Evolutionary conservation across 305 asterid genomes (phyloP).

Genomic region (Solanum hybrid): DNA sequence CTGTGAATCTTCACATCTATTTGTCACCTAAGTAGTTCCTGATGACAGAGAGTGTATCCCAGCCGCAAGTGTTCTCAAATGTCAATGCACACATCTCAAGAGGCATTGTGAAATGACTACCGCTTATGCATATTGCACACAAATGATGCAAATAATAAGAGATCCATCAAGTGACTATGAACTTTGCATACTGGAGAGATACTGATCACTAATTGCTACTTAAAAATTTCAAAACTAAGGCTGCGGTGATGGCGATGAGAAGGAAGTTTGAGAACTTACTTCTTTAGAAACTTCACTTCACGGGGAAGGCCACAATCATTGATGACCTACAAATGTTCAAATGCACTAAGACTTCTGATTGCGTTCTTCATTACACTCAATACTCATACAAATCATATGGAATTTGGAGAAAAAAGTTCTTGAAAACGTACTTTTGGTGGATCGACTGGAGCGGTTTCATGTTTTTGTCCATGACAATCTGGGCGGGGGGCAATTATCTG

Average conservation of each 20-base stretch:
- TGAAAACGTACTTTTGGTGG: slow-evolving; percentile 18
- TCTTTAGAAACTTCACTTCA: slow-evolving; percentile 30
- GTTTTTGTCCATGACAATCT: slow-evolving; percentile 28
- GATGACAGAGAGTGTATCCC: not conserved
- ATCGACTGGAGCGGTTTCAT: slow-evolving; percentile 21
- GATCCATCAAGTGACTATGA: not conserved
- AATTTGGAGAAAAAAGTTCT: not conserved
- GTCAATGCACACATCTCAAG: not conserved
- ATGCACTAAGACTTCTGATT: slow-evolving; percentile 8
- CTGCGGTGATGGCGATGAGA: not conserved
- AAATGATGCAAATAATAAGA: not conserved
- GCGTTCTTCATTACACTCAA: slow-evolving; percentile 8
- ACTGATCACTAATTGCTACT: not conserved
- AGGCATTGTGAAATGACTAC: not conserved
- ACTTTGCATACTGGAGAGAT: not conserved
- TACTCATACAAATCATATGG: slow-evolving; percentile 3
- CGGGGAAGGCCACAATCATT: slow-evolving; percentile 21
- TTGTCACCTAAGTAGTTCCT: not conserved
- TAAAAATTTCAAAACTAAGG: not conserved
- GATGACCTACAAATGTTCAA: slow-evolving; percentile 36
- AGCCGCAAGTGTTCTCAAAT: not conserved
- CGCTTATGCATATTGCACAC: not conserved
- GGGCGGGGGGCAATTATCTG: slow-evolving; percentile 48
- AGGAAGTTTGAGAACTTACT: slow-evolving; percentile 28
- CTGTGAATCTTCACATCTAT: not conserved